These are phyloP conservation scores for Plasmodium vinckei DNA, from an alignment of 169 alveolate species.

Conservation along the genomic window DNA sequence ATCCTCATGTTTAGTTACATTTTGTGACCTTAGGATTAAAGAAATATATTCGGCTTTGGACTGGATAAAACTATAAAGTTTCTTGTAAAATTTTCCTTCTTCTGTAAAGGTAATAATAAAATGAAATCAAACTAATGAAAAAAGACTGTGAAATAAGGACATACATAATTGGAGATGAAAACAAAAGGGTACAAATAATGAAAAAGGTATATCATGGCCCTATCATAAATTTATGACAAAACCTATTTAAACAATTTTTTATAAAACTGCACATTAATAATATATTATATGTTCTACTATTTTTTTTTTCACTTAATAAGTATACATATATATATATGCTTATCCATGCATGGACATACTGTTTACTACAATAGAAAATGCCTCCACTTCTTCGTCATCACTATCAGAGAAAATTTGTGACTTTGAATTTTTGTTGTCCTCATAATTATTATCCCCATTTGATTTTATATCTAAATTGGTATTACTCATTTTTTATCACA, in stretches of 20 bases:
- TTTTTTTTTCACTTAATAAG: too few relatives aligned
- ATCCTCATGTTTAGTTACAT: not conserved
- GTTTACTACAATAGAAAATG: slow-evolving; percentile 17
- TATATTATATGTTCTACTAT: too few relatives aligned
- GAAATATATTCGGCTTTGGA: slow-evolving; percentile 46
- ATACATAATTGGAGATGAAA: too few relatives aligned
- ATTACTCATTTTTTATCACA: slow-evolving; percentile 21
- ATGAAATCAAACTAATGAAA: not conserved
- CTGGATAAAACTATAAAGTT: slow-evolving; percentile 41
- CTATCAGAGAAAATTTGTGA: not conserved
- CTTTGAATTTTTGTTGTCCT: not conserved
- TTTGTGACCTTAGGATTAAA: slow-evolving; percentile 23
- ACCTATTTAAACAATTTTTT: too few relatives aligned
- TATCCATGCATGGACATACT: slow-evolving; percentile 6
- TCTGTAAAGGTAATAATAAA: slow-evolving; percentile 7
- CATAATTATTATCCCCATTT: not conserved
- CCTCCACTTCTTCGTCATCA: slow-evolving; percentile 42
- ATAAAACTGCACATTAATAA: too few relatives aligned
- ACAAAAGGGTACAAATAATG: too few relatives aligned
- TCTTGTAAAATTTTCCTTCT: slow-evolving; percentile 60
- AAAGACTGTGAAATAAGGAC: not conserved
- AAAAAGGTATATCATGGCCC: too few relatives aligned
- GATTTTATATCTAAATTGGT: not conserved
- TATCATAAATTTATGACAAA: too few relatives aligned
- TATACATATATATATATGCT: too few relatives aligned